Conservation (phyloP, 176 grass and related monocot species). For the Phoenix dactylifera region DNA sequence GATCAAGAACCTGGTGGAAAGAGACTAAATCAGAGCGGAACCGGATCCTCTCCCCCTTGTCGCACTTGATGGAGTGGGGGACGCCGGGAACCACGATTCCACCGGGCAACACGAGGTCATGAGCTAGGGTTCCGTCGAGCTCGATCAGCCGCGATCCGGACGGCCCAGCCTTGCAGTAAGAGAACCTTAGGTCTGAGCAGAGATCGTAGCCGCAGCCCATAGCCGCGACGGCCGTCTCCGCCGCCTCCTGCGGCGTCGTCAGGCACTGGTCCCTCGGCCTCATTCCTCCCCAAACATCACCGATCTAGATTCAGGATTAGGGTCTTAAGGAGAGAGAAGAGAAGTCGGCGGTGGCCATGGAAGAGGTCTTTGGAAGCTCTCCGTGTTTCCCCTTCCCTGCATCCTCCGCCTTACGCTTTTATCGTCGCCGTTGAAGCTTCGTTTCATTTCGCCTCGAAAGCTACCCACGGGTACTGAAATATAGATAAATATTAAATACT, state of each 20-base stretch:
- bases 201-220: conserved; percentile 74
- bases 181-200: conserved; percentile 34
- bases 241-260: conserved; percentile 45
- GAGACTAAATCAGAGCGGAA: conserved; percentile 73
- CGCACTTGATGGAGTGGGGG: conserved; percentile 47
- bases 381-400: too few relatives aligned
- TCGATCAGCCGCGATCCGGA: conserved; percentile 28
- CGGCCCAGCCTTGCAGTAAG: conserved; percentile 27
- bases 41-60: conserved; percentile 58
- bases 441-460: too few relatives aligned
- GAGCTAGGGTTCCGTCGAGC: conserved; percentile 4
- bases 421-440: too few relatives aligned
- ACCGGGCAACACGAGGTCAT: conserved; percentile 47
- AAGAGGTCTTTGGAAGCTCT: too few relatives aligned
- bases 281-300: neutral
- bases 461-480: too few relatives aligned
- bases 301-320: neutral
- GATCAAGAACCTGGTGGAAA: conserved; percentile 38
- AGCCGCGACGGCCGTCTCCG: conserved; percentile 53
- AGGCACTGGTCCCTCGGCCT: neutral
- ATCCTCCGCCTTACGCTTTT: too few relatives aligned
- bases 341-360: neutral
- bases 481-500: too few relatives aligned
- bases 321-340: neutral
- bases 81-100: conserved; percentile 37